Conservation (phyloP, 305 asterid species). For the Solanum hybrid region DNA sequence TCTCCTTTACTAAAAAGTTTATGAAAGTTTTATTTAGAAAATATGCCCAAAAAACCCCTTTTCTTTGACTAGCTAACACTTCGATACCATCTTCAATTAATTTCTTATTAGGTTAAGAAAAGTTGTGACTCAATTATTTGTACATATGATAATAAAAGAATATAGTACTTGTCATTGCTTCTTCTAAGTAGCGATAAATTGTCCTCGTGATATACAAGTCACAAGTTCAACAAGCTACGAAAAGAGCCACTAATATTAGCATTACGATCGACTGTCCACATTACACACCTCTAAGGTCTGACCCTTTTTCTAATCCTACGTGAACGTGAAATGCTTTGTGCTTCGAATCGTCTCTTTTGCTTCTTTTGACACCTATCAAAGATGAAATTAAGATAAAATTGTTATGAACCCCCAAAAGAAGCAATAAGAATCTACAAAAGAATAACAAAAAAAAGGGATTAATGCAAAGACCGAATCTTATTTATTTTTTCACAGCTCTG, state of each 20-base stretch:
- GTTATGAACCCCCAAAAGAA: slow-evolving; percentile 1
- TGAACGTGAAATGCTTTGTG: neutral
- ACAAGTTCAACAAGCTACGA: accelerated
- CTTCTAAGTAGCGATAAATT: neutral
- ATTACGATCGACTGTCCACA: neutral
- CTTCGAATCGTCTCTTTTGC: neutral
- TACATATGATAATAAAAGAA: neutral
- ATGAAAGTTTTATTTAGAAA: neutral
- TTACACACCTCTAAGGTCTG: neutral
- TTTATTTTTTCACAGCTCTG: neutral
- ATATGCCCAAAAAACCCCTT: neutral
- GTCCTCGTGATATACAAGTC: neutral
- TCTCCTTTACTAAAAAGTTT: neutral
- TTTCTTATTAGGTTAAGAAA: neutral
- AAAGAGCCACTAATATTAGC: neutral
- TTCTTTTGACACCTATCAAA: neutral
- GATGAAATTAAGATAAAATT: neutral
- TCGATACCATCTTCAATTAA: neutral
- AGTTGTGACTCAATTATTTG: neutral
- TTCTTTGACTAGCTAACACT: neutral
- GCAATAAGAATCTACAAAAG: neutral
- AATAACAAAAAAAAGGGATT: neutral
- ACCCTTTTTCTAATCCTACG: neutral
- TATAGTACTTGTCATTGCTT: neutral
- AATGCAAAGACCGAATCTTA: neutral